Conservation (phyloP, 139 green algal species). For the Haematococcus sp. region DNA sequence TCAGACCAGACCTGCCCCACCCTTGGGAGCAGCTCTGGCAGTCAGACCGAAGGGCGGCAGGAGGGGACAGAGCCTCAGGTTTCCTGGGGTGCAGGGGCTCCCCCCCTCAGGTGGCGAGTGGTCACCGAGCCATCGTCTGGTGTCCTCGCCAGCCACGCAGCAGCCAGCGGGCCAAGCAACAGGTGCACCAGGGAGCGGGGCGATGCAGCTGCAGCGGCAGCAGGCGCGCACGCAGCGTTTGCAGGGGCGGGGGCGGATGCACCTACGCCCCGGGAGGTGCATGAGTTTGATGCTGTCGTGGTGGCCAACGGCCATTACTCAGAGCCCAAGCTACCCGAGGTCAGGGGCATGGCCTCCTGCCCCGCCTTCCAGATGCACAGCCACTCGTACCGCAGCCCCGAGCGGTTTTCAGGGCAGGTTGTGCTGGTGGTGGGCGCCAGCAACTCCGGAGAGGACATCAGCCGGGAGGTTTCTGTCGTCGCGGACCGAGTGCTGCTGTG, state of each 20-base stretch:
- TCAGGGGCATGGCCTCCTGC: conserved; percentile 44
- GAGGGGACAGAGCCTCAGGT: not conserved
- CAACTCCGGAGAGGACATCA: conserved; percentile 67
- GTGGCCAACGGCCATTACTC: conserved; percentile 84
- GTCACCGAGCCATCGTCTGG: not conserved
- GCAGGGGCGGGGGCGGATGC: not conserved
- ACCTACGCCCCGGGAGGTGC: conserved; percentile 1
- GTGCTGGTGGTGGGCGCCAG: conserved; percentile 67
- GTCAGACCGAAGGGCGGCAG: not conserved
- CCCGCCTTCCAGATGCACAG: conserved; percentile 72
- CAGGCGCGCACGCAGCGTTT: not conserved
- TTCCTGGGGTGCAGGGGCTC: too few relatives aligned
- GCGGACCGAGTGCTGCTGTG: conserved; percentile 58
- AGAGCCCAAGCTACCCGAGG: conserved; percentile 55
- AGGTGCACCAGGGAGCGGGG: too few relatives aligned
- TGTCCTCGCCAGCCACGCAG: not conserved
- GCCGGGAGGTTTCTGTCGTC: conserved; percentile 50
- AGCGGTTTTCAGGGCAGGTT: conserved; percentile 48
- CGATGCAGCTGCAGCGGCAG: conserved; percentile 10
- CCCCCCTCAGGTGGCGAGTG: not conserved
- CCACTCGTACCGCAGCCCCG: conserved; percentile 62
- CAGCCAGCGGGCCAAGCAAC: not conserved
- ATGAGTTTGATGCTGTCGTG: conserved; percentile 81
- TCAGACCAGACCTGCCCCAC: not conserved
- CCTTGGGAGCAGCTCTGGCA: not conserved